These are phyloP conservation scores for Xerocomus spinulosus DNA, from an alignment of 768 basidiomycete genomes.

Conservation along the genomic window DNA sequence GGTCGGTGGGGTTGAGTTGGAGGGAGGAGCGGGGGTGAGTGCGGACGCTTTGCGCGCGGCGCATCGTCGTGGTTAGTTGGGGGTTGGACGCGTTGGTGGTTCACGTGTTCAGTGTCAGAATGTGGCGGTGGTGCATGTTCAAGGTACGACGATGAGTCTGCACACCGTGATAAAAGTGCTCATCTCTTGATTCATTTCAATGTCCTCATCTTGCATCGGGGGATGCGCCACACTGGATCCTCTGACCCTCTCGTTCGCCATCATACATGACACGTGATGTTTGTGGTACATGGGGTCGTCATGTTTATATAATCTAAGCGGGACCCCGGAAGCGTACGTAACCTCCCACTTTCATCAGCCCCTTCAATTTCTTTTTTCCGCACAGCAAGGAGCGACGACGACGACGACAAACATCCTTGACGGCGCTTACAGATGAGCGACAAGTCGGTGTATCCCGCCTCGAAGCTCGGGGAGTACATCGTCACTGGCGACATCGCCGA, in stretches of 20 bases:
- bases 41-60: slow-evolving; percentile 61
- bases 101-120: background rate
- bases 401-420: slow-evolving; percentile 1
- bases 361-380: slow-evolving; percentile 22
- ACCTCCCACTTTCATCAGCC: slow-evolving; percentile 17
- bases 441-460: slow-evolving; percentile 45
- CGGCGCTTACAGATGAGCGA: slow-evolving; percentile 26
- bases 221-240: too few relatives aligned
- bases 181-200: too few relatives aligned
- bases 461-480: slow-evolving; percentile 87
- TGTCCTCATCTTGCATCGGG: too few relatives aligned
- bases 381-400: slow-evolving; percentile 11
- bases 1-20: slow-evolving; percentile 18
- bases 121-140: slow-evolving; percentile 1
- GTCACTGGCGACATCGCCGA: slow-evolving; percentile 87
- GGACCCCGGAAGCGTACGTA: slow-evolving; percentile 24
- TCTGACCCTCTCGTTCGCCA: too few relatives aligned
- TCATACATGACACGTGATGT: slow-evolving; percentile 13
- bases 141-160: too few relatives aligned
- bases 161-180: too few relatives aligned
- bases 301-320: slow-evolving; percentile 16
- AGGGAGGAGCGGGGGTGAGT: slow-evolving; percentile 51
- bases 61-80: slow-evolving; percentile 30
- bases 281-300: slow-evolving; percentile 11
- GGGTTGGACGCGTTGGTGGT: background rate